These are phyloP conservation scores for Plantago coronopus DNA, from an alignment of 305 asterid genomes.

Conservation along the genomic window DNA sequence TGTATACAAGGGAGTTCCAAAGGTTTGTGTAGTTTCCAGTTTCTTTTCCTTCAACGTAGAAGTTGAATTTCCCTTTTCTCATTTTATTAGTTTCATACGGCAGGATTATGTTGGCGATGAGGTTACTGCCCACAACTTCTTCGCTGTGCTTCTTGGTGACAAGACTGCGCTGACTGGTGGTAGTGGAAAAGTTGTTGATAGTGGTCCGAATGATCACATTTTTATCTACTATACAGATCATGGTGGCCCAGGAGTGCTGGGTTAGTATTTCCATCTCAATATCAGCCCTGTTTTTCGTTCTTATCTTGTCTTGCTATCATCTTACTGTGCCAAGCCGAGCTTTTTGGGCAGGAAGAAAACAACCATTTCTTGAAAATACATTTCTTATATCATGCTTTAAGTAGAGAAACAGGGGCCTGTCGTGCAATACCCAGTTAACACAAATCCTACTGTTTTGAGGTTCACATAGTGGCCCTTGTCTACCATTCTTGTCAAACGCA, in stretches of 20 bases:
- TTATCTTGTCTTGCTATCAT: neutral
- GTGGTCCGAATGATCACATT: slow-evolving; percentile 87
- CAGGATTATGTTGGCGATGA: slow-evolving; percentile 85
- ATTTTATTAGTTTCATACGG: slow-evolving; percentile 22
- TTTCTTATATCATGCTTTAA: neutral
- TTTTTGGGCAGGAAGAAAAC: neutral
- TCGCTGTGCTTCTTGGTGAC: slow-evolving; percentile 73
- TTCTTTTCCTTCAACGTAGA: slow-evolving; percentile 14
- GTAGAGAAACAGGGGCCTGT: no score
- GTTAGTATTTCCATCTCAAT: slow-evolving; percentile 35
- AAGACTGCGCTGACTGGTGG: slow-evolving; percentile 79
- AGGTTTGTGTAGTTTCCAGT: slow-evolving; percentile 44
- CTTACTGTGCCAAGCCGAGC: neutral
- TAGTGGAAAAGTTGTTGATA: slow-evolving; percentile 86
- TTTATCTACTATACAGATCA: slow-evolving; percentile 85
- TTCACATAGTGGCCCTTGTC: no score
- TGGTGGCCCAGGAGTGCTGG: slow-evolving; percentile 96
- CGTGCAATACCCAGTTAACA: no score
- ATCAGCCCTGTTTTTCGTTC: slow-evolving; percentile 12
- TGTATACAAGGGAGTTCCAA: slow-evolving; percentile 91
- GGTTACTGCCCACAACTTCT: slow-evolving; percentile 66
- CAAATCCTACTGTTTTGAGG: no score
- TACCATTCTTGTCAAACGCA: no score
- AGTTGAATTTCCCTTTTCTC: slow-evolving; percentile 20
- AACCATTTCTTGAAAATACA: neutral